A percentile compares a stretch with the other conserved stretches of the same genome.
Evolutionary conservation across 805 yeast species (phyloP).

Genomic region (Zygosaccharomyces lentus): DNA sequence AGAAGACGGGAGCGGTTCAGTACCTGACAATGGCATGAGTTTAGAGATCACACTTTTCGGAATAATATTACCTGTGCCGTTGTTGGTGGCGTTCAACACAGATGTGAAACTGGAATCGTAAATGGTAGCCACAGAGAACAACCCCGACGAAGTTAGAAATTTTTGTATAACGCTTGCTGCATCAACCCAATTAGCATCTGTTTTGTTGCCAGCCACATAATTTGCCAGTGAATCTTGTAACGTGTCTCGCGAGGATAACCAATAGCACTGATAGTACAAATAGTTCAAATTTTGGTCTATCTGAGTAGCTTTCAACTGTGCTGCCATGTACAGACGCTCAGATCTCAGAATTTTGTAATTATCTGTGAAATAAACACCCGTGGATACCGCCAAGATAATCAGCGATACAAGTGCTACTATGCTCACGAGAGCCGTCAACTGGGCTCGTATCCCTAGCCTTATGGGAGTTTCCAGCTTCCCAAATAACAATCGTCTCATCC

Average conservation of each 20-base stretch:
- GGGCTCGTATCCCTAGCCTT: slow-evolving; percentile 67
- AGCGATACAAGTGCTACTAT: slow-evolving; percentile 66
- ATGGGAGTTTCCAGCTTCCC: slow-evolving; percentile 32
- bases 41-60: slow-evolving; percentile 34
- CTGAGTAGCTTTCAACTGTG: slow-evolving; percentile 78
- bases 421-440: slow-evolving; percentile 66
- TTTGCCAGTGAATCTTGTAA: slow-evolving; percentile 57
- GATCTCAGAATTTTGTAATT: slow-evolving; percentile 59
- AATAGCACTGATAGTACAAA: slow-evolving; percentile 62
- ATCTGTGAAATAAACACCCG: slow-evolving; percentile 67
- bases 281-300: slow-evolving; percentile 61
- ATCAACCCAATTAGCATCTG: slow-evolving; percentile 44
- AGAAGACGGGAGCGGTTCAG: slow-evolving; percentile 44
- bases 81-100: slow-evolving; percentile 44
- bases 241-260: slow-evolving; percentile 58
- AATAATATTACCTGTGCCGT: slow-evolving; percentile 37
- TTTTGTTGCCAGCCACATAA: slow-evolving; percentile 68
- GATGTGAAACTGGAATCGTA: slow-evolving; percentile 56
- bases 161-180: slow-evolving; percentile 51
- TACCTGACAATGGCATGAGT: slow-evolving; percentile 49
- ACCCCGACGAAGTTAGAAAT: slow-evolving; percentile 58
- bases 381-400: slow-evolving; percentile 66
- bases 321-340: slow-evolving; percentile 69
- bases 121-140: slow-evolving; percentile 58
- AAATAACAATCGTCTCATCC: slow-evolving; percentile 3